Base-by-base conservation (phyloP, 2,329 filamentous ascomycete species). In the Talaromyces atroroseus region DNA sequence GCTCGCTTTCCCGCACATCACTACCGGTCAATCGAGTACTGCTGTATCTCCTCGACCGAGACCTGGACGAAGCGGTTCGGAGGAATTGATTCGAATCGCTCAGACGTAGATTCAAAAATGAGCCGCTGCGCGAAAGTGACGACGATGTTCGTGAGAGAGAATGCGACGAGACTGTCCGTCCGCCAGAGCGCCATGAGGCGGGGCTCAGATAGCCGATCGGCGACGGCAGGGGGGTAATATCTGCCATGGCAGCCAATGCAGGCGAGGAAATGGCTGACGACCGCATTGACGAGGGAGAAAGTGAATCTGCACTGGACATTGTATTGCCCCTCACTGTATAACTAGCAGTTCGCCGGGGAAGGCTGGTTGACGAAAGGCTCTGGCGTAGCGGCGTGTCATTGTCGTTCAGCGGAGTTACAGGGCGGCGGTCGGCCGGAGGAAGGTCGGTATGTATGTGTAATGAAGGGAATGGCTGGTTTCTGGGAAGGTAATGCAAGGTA, bases 171-270 rank as follows among this genome's bases (percentile, higher is more conserved):
- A 70, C 32, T 77, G 78, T 82, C 1, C 86, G 88, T 64, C 86
- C 84, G 64, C 86, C 84, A 14, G 63, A 61, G 45, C 64, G 66
- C 73, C 72, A 75, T 21, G 71, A 65, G 23, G 68, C 66, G 5
- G 61, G 61, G 18, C 66, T 68, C 5, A 61, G 79, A 64, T 87
- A 54, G 32, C 69, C 78, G 47, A 92, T 78, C 3, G 89, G 89
- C 21, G 89, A 92, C 2, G 89, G 89, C 34, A 94, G 75, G 55
- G 89, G 89, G 3, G 89, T 92, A 60, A 94, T 80, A 68, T 90
- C 87, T 59, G 85, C 84, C 83, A 91, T 87, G 47, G 88, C 87
- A 58, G 84, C 81, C 54, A 91, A 82, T 61, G 88, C 82, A 3
- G 88, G 88, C 56, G 88, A 91, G 6, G 87, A 82, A n/a, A 87